phyloP scores from a whole-genome alignment of 148 eudicot genomes.

The Cornus kousa region DNA sequence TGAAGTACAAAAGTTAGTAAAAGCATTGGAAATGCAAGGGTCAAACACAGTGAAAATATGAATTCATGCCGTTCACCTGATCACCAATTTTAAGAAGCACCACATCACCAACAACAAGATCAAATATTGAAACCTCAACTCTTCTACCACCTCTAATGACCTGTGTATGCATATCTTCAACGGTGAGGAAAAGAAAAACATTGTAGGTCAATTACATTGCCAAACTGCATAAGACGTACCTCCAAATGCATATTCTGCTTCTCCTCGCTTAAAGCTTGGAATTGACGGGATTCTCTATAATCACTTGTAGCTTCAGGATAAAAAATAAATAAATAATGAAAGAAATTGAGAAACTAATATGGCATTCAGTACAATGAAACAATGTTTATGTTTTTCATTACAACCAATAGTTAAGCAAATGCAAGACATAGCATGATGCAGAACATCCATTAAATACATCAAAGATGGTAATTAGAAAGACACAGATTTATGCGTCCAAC shows the following conservation, averaged over 20 bases:
- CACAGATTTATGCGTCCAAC: not conserved
- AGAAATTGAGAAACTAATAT: not conserved
- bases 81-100: slow-evolving; percentile 89
- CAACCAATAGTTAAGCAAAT: not conserved
- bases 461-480: not conserved
- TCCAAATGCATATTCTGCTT: slow-evolving; percentile 94
- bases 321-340: slow-evolving; percentile 1
- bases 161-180: slow-evolving; percentile 32
- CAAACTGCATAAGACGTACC: slow-evolving; percentile 39
- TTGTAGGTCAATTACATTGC: not conserved
- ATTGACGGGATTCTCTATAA: slow-evolving; percentile 89
- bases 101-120: slow-evolving; percentile 88
- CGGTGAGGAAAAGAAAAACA: not conserved
- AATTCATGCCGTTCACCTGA: slow-evolving; percentile 51
- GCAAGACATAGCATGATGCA: not conserved
- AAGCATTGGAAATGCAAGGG: not conserved
- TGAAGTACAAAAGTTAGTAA: not conserved
- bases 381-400: not conserved
- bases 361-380: no score
- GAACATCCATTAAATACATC: not conserved
- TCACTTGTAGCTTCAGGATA: slow-evolving; percentile 76
- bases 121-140: slow-evolving; percentile 73
- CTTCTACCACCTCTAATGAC: slow-evolving; percentile 88
- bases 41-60: not conserved
- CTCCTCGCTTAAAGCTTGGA: slow-evolving; percentile 81